Conservation (phyloP, 176 grass and related monocot species). For the Triticum urartu region DNA sequence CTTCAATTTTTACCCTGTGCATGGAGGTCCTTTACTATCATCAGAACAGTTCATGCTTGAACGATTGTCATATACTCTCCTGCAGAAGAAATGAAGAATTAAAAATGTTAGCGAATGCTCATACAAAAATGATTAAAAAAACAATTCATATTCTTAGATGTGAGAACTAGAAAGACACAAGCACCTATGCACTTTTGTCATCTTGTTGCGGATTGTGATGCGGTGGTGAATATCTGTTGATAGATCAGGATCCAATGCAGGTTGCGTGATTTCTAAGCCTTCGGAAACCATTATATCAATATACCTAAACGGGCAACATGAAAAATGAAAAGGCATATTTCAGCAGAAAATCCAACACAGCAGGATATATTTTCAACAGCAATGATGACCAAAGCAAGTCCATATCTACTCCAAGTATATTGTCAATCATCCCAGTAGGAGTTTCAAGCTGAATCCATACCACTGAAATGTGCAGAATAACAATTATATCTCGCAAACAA, state of each 20-base stretch:
- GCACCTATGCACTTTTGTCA: constrained; percentile 87
- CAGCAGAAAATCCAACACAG: neutral
- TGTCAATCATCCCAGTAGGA: neutral
- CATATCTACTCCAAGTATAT: neutral
- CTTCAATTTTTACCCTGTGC: constrained; percentile 71
- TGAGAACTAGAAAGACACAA: neutral
- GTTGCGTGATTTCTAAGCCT: constrained; percentile 96
- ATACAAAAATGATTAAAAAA: neutral
- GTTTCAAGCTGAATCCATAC: neutral
- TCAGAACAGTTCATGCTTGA: constrained; percentile 81
- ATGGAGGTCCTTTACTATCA: constrained; percentile 89
- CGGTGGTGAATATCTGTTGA: constrained; percentile 92
- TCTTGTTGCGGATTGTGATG: constrained; percentile 89
- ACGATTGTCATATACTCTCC: constrained; percentile 78
- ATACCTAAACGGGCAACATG: constrained; percentile 52
- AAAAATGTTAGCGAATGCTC: constrained; percentile 9
- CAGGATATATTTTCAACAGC: neutral
- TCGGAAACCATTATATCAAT: constrained; percentile 93
- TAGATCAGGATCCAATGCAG: constrained; percentile 87
- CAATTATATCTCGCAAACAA: neutral
- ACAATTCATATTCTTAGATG: neutral
- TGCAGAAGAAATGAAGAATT: constrained; percentile 31
- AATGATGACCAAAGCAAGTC: neutral
- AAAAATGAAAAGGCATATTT: neutral
- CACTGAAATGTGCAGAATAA: neutral